These are phyloP conservation scores for Helicostylum pulchrum DNA, from an alignment of 192 early-diverging fungal species.

Conservation along the genomic window DNA sequence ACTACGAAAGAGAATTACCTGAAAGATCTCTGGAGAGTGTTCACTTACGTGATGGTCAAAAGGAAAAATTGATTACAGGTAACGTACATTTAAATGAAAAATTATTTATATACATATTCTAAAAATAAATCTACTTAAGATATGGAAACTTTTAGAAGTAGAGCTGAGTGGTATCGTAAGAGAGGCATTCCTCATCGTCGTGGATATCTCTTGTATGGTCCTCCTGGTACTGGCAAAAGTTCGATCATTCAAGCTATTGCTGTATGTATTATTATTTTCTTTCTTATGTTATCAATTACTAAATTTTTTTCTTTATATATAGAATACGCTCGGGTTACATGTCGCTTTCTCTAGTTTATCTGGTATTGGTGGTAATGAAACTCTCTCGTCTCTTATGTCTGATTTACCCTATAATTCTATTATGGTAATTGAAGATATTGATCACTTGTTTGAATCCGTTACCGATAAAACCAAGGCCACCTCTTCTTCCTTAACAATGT, in stretches of 20 bases:
- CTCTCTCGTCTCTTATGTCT: constrained; percentile 36
- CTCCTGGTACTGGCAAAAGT: constrained; percentile 52
- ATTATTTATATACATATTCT: no score
- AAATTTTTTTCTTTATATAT: not conserved
- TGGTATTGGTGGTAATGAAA: constrained; percentile 37
- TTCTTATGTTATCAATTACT: not conserved
- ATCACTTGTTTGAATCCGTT: constrained; percentile 12
- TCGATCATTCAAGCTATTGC: constrained; percentile 51
- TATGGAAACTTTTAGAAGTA: constrained; percentile 39
- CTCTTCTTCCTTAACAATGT: constrained; percentile 30
- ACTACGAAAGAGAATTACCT: no score
- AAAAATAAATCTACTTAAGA: constrained; percentile 17
- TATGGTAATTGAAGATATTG: constrained; percentile 53
- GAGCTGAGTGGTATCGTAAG: constrained; percentile 42
- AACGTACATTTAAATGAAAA: not conserved
- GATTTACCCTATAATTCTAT: constrained; percentile 41
- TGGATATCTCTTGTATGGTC: constrained; percentile 51
- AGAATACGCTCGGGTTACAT: constrained; percentile 35
- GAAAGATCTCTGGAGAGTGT: no score
- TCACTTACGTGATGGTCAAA: no score
- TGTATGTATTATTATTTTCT: constrained; percentile 20
- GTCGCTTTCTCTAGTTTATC: constrained; percentile 43
- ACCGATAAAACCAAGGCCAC: constrained; percentile 13
- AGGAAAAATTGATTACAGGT: no score
- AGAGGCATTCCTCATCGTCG: constrained; percentile 53